These are phyloP conservation scores for carrot (Daucus carota) DNA, from an alignment of 129 eudicot genomes.

Conservation along the genomic window DNA sequence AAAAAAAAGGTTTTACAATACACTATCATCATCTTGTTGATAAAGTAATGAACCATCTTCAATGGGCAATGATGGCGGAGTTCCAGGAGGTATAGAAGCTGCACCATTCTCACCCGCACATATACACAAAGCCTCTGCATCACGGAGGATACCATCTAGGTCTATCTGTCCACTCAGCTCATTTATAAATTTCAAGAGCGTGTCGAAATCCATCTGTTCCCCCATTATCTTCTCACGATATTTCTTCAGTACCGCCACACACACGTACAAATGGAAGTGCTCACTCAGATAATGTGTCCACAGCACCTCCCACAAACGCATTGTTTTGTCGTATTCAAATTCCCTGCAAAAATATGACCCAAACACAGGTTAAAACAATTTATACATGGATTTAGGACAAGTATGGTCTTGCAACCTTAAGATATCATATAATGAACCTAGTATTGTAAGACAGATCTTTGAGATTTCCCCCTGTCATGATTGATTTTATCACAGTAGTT, in stretches of 20 bases:
- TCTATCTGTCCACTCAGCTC: conserved; percentile 80
- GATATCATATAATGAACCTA: not conserved
- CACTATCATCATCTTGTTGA: conserved; percentile 68
- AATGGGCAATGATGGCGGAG: conserved; percentile 80
- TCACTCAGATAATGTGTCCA: conserved; percentile 84
- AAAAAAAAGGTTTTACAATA: conserved; percentile 24
- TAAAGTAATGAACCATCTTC: conserved; percentile 48
- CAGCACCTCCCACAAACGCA: conserved; percentile 82
- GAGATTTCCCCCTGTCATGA: not conserved
- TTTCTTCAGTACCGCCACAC: conserved; percentile 81
- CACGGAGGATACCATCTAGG: conserved; percentile 60
- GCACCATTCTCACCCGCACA: conserved; percentile 92
- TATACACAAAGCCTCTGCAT: conserved; percentile 82
- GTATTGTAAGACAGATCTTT: not conserved
- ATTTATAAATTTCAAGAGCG: conserved; percentile 79
- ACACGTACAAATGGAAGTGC: conserved; percentile 83
- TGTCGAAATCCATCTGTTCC: conserved; percentile 93
- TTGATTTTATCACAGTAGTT: not conserved
- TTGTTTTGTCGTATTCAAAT: conserved; percentile 57
- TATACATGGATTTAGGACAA: not conserved
- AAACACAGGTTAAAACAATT: not conserved
- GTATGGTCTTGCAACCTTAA: not conserved
- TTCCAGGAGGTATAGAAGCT: conserved; percentile 91
- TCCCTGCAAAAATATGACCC: conserved; percentile 49
- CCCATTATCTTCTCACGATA: conserved; percentile 78